Conservation (phyloP, 2,329 filamentous ascomycete genomes). For the Sphaerostilbella broomeana region DNA sequence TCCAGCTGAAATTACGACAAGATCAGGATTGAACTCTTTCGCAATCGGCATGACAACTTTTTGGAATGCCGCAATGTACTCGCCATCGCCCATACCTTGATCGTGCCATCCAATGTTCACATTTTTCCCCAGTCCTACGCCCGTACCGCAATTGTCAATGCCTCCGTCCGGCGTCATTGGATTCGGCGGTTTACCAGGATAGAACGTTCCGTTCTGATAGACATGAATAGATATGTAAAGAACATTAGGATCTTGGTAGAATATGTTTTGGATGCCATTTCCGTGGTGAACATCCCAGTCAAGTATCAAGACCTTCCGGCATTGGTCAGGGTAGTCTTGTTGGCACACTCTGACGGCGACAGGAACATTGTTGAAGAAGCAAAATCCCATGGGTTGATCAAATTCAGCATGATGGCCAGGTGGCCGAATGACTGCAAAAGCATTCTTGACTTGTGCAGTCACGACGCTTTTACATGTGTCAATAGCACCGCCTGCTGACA, state of each 20-base stretch:
- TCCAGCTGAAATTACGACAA: conserved; percentile 91
- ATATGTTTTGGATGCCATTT: conserved; percentile 94
- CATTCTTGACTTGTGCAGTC: conserved; percentile 78
- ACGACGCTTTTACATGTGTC: conserved; percentile 94
- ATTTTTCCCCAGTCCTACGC: conserved; percentile 52
- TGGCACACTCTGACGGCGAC: conserved; percentile 88
- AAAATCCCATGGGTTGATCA: conserved; percentile 84
- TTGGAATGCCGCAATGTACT: conserved; percentile 95
- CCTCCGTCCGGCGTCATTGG: conserved; percentile 53
- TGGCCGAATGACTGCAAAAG: conserved; percentile 89
- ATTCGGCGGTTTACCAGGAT: conserved; percentile 62
- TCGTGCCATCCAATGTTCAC: conserved; percentile 62
- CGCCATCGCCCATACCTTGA: conserved; percentile 85
- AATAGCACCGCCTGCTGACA: conserved; percentile 89
- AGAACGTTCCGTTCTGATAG: conserved; percentile 76
- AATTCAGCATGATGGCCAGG: conserved; percentile 93
- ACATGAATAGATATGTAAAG: conserved; percentile 95
- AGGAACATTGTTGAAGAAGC: conserved; percentile 95
- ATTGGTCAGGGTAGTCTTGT: conserved; percentile 67
- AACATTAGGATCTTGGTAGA: conserved; percentile 90
- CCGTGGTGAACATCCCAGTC: conserved; percentile 84
- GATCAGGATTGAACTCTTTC: conserved; percentile 84
- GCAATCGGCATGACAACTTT: conserved; percentile 95
- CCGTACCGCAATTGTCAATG: conserved; percentile 52
- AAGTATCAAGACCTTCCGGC: conserved; percentile 84